These are phyloP conservation scores for Eragrostis tef DNA, from an alignment of 202 grass and related monocot species.

Conservation along the genomic window DNA sequence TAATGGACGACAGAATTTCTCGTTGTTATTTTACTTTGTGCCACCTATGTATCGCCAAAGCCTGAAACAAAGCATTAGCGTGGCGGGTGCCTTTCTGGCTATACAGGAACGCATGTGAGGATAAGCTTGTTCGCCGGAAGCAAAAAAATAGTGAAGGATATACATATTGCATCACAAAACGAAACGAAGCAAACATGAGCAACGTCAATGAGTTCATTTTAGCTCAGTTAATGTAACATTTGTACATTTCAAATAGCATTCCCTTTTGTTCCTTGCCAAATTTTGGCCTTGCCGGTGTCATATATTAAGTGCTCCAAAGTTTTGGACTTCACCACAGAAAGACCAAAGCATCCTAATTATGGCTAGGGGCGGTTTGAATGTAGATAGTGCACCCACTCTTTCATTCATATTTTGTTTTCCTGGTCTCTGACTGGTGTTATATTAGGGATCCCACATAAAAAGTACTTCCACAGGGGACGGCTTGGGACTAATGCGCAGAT, in stretches of 20 bases:
- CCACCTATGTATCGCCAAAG: background rate
- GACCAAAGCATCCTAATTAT: background rate
- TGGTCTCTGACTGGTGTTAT: background rate
- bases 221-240: too few relatives aligned
- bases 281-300: background rate
- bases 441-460: background rate
- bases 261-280: too few relatives aligned
- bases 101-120: background rate
- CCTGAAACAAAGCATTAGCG: background rate
- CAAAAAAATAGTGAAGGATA: background rate
- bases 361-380: too few relatives aligned
- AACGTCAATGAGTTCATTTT: too few relatives aligned
- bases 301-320: background rate
- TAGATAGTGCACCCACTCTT: background rate
- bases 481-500: constrained; percentile 37
- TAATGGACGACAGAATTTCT: constrained; percentile 30
- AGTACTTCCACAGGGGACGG: background rate
- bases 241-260: background rate
- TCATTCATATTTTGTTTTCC: background rate
- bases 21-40: constrained; percentile 12
- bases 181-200: too few relatives aligned
- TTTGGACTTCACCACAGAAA: background rate
- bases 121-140: background rate
- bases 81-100: background rate
- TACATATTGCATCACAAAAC: too few relatives aligned